phyloP scores from a whole-genome alignment of 163 green algal species.

The Prototheca wickerhamii region DNA sequence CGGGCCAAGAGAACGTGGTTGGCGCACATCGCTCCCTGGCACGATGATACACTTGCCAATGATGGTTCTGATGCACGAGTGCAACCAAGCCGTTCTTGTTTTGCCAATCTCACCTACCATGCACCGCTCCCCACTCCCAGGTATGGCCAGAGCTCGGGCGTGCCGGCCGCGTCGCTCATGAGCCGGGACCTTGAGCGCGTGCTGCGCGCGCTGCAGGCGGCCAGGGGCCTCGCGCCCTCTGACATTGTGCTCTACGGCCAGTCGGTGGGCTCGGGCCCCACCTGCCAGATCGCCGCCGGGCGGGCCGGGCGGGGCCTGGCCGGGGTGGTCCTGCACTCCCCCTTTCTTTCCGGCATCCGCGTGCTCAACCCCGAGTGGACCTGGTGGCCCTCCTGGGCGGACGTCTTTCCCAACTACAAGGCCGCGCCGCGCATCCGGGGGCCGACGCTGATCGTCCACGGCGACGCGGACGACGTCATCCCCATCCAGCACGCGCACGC shows the following conservation, averaged over 20 bases:
- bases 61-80: too few species aligned
- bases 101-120: too few species aligned
- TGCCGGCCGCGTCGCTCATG: slow-evolving; percentile 44
- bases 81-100: slow-evolving; percentile 12
- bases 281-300: slow-evolving; percentile 50
- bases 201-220: slow-evolving; percentile 30
- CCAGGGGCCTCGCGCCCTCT: slow-evolving; percentile 20
- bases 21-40: too few species aligned
- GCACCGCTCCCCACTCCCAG: too few species aligned
- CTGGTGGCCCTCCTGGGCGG: slow-evolving; percentile 58
- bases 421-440: slow-evolving; percentile 52
- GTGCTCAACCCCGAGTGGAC: slow-evolving; percentile 64
- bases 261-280: slow-evolving; percentile 48
- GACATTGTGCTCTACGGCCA: slow-evolving; percentile 76
- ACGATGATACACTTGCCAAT: too few species aligned
- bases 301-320: slow-evolving; percentile 32
- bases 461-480: slow-evolving; percentile 24
- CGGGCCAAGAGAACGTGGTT: too few species aligned
- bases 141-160: slow-evolving; percentile 58
- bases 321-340: slow-evolving; percentile 67
- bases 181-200: slow-evolving; percentile 58
- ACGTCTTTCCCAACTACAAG: slow-evolving; percentile 79
- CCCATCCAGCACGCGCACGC: slow-evolving; percentile 7
- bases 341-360: slow-evolving; percentile 59
- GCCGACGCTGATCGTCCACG: slow-evolving; percentile 66